A percentile compares a stretch with the other conserved stretches of the same genome.
phyloP scores from a whole-genome alignment of 2,329 filamentous ascomycete genomes.

The Microsporum canis region DNA sequence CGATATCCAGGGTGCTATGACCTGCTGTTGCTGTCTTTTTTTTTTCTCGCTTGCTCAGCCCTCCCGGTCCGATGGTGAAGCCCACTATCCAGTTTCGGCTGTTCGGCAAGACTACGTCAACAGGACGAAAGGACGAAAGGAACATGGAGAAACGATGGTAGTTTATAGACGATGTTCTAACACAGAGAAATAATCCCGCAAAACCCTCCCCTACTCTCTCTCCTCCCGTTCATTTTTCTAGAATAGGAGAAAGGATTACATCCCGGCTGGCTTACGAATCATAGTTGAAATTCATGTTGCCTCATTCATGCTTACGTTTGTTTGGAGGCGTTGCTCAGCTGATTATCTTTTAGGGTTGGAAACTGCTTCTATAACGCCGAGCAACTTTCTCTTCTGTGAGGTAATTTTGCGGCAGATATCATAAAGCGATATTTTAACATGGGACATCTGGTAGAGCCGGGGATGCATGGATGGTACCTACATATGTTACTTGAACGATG shows the following conservation, averaged over 20 bases:
- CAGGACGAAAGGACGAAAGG: background rate
- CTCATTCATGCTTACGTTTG: background rate
- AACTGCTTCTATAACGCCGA: background rate
- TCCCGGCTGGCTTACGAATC: background rate
- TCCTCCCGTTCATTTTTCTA: background rate
- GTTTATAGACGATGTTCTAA: background rate
- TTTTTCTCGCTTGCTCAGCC: background rate
- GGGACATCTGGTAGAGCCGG: background rate
- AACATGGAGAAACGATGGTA: background rate
- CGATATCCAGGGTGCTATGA: constrained; percentile 1
- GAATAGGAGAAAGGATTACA: background rate
- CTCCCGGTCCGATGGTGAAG: background rate
- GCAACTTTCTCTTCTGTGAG: background rate
- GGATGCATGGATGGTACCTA: background rate
- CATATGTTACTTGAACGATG: background rate
- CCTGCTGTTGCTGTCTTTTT: background rate
- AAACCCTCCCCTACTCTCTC: background rate
- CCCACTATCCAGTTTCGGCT: background rate
- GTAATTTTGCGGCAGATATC: background rate
- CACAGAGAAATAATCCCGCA: background rate
- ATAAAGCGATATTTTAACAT: background rate
- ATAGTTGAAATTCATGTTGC: background rate
- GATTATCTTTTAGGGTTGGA: background rate
- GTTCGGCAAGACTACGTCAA: background rate
- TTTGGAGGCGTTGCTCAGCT: background rate